phyloP scores from a whole-genome alignment of 2,329 filamentous ascomycete genomes.

The Grosmannia clavigera region DNA sequence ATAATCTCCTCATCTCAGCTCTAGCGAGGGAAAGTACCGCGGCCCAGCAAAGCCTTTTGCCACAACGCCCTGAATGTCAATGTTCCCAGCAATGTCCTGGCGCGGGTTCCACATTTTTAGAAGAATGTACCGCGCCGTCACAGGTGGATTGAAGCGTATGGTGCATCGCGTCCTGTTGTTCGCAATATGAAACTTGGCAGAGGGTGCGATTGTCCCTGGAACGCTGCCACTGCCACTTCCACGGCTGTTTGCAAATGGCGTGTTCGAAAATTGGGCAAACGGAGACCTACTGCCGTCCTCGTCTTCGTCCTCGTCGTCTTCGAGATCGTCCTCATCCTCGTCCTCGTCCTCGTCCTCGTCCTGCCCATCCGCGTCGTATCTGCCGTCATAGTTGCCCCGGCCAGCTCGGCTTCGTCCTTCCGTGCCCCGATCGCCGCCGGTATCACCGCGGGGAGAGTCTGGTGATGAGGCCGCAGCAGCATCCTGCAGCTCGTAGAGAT shows the following conservation, averaged over 20 bases:
- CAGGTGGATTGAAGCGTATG: constrained; percentile 71
- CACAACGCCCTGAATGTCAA: constrained; percentile 80
- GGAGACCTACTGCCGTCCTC: not conserved
- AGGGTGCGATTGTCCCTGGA: not conserved
- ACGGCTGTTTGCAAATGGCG: not conserved
- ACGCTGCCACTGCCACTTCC: not conserved
- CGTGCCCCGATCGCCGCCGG: not conserved
- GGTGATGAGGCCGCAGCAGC: constrained; percentile 3
- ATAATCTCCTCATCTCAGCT: constrained; percentile 35
- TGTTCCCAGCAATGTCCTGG: constrained; percentile 53
- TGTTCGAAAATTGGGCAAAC: not conserved
- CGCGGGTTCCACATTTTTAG: constrained; percentile 83
- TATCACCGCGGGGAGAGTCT: not conserved
- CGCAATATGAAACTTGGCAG: constrained; percentile 58
- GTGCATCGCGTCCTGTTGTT: constrained; percentile 74
- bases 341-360: not conserved
- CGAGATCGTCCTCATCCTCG: constrained; percentile 3
- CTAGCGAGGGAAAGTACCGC: constrained; percentile 64
- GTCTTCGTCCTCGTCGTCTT: constrained; percentile 7
- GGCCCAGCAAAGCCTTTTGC: constrained; percentile 77
- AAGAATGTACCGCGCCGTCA: constrained; percentile 72
- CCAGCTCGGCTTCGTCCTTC: not conserved
- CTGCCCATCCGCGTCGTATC: constrained; percentile 20
- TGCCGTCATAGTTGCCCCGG: not conserved
- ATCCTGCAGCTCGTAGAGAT: constrained; percentile 5